Conservation (phyloP, 805 yeast species). For the Hanseniaspora hatyaiensis region DNA sequence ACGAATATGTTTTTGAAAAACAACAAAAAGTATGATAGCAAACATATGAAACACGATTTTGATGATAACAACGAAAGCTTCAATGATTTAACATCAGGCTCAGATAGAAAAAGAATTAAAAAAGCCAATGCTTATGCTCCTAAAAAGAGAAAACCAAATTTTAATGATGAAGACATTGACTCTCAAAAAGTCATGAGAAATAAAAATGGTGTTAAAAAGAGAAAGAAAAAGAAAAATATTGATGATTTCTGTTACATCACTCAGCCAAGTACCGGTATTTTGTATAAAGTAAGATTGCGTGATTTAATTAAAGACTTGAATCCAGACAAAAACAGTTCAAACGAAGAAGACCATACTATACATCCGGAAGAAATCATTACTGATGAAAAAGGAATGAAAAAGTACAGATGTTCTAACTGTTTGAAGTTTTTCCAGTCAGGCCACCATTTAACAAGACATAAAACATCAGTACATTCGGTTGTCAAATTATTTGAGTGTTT, state of each 20-base stretch:
- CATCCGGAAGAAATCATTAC: constrained; percentile 27
- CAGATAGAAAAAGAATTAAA: no score
- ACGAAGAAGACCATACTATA: constrained; percentile 24
- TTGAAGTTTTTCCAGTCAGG: constrained; percentile 31
- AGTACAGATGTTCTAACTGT: constrained; percentile 30
- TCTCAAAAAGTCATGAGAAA: background rate
- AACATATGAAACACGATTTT: background rate
- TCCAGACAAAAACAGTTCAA: constrained; percentile 16
- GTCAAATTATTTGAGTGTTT: constrained; percentile 32
- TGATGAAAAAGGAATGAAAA: constrained; percentile 27
- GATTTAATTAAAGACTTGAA: constrained; percentile 11
- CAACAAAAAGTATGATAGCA: no score
- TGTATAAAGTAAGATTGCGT: constrained; percentile 14
- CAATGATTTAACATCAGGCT: no score
- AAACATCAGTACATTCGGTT: constrained; percentile 32
- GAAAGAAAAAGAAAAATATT: constrained; percentile 13
- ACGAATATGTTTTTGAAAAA: no score
- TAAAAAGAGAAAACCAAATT: background rate
- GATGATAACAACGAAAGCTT: background rate
- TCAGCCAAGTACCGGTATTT: constrained; percentile 11
- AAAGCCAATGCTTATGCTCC: no score
- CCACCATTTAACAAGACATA: constrained; percentile 31
- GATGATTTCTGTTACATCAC: constrained; percentile 9
- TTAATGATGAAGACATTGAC: background rate
- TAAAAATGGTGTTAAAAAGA: constrained; percentile 4